Evolutionary conservation across 2,329 filamentous ascomycete genomes (phyloP).

Genomic region (Neonectria coccinea): DNA sequence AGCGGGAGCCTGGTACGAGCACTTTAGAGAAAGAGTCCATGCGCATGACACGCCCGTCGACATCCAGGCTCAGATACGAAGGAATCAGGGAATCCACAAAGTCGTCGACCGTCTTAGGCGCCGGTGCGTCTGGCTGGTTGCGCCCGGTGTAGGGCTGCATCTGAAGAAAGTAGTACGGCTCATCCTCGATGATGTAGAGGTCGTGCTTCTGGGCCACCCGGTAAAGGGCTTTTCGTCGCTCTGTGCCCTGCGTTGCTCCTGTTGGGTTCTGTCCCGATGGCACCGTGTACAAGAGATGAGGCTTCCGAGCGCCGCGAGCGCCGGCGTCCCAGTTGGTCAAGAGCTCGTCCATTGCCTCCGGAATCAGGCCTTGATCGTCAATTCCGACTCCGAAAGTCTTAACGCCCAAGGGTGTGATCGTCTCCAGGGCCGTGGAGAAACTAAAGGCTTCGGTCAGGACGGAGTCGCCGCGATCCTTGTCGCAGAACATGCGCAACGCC

Average conservation of each 20-base stretch:
- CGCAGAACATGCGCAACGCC: constrained; percentile 83
- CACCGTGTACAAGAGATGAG: constrained; percentile 69
- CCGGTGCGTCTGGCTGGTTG: constrained; percentile 61
- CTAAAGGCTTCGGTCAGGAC: constrained; percentile 92
- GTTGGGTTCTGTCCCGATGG: constrained; percentile 91
- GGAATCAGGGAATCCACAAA: constrained; percentile 75
- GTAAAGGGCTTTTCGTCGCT: constrained; percentile 80
- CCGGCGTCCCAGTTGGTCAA: constrained; percentile 62
- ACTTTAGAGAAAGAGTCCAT: constrained; percentile 97
- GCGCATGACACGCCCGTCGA: constrained; percentile 88
- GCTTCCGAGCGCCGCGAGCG: constrained; percentile 60
- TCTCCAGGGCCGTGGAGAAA: constrained; percentile 79
- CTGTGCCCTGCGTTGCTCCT: constrained; percentile 79
- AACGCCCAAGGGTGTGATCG: constrained; percentile 65
- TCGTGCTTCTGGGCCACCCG: constrained; percentile 85
- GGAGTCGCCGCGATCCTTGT: constrained; percentile 75
- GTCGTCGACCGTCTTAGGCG: constrained; percentile 72
- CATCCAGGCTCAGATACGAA: constrained; percentile 82
- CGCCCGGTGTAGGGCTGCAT: constrained; percentile 79
- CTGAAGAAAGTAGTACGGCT: constrained; percentile 95
- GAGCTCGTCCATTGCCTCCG: constrained; percentile 63
- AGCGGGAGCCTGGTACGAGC: constrained; percentile 81
- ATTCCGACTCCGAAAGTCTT: constrained; percentile 63
- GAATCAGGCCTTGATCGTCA: constrained; percentile 66
- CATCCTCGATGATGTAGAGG: constrained; percentile 88